Percentiles rank a stretch among this genome's conserved stretches.
Evolutionary conservation across 2,329 filamentous ascomycete species (phyloP).

Genomic region (Huntiella bhutanensis): DNA sequence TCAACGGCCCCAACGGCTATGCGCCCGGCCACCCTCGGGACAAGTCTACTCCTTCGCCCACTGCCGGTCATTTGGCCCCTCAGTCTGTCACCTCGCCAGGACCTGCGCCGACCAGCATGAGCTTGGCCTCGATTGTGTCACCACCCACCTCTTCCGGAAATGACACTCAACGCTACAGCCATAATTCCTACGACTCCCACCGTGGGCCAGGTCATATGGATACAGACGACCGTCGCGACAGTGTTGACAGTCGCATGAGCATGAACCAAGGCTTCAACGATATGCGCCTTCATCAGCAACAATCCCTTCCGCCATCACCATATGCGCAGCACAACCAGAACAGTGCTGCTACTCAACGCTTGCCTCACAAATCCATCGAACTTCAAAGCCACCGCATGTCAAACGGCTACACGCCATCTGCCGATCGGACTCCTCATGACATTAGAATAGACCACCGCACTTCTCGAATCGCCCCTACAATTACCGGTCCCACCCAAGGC

Average conservation of each 20-base stretch:
- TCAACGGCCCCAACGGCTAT: slow-evolving; percentile 11
- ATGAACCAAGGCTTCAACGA: slow-evolving; percentile 55
- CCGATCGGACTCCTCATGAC: slow-evolving; percentile 36
- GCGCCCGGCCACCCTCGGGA: slow-evolving; percentile 26
- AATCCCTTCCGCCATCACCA: slow-evolving; percentile 30
- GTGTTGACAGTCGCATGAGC: slow-evolving; percentile 47
- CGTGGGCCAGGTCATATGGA: slow-evolving; percentile 8
- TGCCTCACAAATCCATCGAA: slow-evolving; percentile 34
- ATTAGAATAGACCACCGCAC: slow-evolving; percentile 23
- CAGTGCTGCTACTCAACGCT: slow-evolving; percentile 52
- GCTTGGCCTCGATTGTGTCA: slow-evolving; percentile 46
- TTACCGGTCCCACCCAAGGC: slow-evolving; percentile 49
- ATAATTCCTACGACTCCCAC: slow-evolving; percentile 18
- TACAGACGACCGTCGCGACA: slow-evolving; percentile 40
- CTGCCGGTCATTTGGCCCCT: slow-evolving; percentile 28
- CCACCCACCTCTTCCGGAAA: slow-evolving; percentile 30
- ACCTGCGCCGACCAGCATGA: slow-evolving; percentile 42
- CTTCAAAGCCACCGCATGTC: slow-evolving; percentile 39
- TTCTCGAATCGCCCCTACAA: slow-evolving; percentile 51
- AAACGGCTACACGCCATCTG: slow-evolving; percentile 43
- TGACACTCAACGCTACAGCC: slow-evolving; percentile 26
- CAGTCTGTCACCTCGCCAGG: slow-evolving; percentile 35
- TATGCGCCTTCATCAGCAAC: slow-evolving; percentile 39
- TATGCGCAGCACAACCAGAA: slow-evolving; percentile 64
- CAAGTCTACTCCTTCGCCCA: slow-evolving; percentile 27